These are phyloP conservation scores for Aspergillus novofumigatus DNA, from an alignment of 2,329 filamentous ascomycete genomes.

Conservation along the genomic window DNA sequence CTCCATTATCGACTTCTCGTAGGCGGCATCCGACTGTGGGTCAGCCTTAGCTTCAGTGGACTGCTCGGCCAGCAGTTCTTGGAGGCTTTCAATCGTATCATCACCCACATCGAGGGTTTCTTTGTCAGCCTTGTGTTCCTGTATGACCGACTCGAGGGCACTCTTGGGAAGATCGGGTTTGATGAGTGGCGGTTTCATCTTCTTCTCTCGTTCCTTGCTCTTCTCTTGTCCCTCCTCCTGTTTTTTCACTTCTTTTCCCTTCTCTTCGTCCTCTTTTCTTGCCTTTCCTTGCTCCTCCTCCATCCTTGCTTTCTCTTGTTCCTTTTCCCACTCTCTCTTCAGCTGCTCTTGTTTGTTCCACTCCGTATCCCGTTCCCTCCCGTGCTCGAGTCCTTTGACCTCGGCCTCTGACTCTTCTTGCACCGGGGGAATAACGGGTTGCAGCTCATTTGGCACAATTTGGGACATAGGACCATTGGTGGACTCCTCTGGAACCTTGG, in stretches of 20 bases:
- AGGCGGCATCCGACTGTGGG: conserved; percentile 29
- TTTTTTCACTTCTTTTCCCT: neutral
- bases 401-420: conserved; percentile 4
- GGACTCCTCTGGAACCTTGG: conserved; percentile 20
- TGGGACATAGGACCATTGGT: conserved; percentile 23
- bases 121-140: conserved; percentile 37
- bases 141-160: conserved; percentile 39
- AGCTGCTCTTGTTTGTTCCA: neutral
- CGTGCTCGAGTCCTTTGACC: neutral
- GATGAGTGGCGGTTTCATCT: conserved; percentile 22
- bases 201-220: conserved; percentile 6
- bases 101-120: conserved; percentile 39
- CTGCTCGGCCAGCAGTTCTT: conserved; percentile 36
- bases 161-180: conserved; percentile 41
- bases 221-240: neutral
- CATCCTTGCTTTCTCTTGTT: neutral
- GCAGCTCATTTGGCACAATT: conserved; percentile 5
- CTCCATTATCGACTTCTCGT: conserved; percentile 27
- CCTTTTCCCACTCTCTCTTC: conserved; percentile 4
- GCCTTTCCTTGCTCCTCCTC: conserved; percentile 1
- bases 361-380: neutral
- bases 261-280: neutral
- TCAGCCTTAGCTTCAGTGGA: conserved; percentile 24
- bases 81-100: conserved; percentile 44
- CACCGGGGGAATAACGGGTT: conserved; percentile 3